Percentiles rank a stretch among this genome's conserved stretches.
phyloP scores from a whole-genome alignment of 208 protist species.

The Crithidia thermophila region DNA sequence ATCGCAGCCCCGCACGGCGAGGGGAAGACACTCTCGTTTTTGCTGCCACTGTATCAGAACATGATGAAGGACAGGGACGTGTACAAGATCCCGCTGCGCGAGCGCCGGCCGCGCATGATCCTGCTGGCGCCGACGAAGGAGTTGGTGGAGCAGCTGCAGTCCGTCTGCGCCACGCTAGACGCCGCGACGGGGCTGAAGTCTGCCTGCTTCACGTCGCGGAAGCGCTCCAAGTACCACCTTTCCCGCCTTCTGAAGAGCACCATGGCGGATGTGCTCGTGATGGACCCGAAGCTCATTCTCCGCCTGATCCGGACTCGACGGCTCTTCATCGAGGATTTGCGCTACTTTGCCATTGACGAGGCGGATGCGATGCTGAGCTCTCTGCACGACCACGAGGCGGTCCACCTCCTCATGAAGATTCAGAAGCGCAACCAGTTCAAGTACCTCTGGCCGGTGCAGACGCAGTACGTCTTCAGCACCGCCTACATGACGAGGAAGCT shows the following conservation, averaged over 20 bases:
- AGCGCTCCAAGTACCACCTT: constrained; percentile 68
- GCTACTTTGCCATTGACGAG: constrained; percentile 86
- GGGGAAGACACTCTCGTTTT: constrained; percentile 85
- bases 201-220: constrained; percentile 67
- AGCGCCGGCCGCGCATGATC: constrained; percentile 84
- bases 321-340: constrained; percentile 87
- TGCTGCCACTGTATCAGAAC: constrained; percentile 86
- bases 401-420: constrained; percentile 75
- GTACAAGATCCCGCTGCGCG: constrained; percentile 82
- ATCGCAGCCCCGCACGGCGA: constrained; percentile 86
- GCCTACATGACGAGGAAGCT: constrained; percentile 82
- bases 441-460: constrained; percentile 86
- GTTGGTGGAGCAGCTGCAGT: constrained; percentile 70
- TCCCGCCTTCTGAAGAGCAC: constrained; percentile 61
- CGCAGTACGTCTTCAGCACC: constrained; percentile 79
- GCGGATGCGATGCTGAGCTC: constrained; percentile 79
- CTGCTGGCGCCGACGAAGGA: constrained; percentile 81
- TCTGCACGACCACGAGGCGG: constrained; percentile 81
- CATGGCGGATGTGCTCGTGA: constrained; percentile 79
- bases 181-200: constrained; percentile 58
- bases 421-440: constrained; percentile 78
- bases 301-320: constrained; percentile 72
- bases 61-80: constrained; percentile 90
- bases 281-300: constrained; percentile 74
- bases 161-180: constrained; percentile 58